Base-by-base conservation (phyloP, 306 rosid genomes). In the Pueraria montana region DNA sequence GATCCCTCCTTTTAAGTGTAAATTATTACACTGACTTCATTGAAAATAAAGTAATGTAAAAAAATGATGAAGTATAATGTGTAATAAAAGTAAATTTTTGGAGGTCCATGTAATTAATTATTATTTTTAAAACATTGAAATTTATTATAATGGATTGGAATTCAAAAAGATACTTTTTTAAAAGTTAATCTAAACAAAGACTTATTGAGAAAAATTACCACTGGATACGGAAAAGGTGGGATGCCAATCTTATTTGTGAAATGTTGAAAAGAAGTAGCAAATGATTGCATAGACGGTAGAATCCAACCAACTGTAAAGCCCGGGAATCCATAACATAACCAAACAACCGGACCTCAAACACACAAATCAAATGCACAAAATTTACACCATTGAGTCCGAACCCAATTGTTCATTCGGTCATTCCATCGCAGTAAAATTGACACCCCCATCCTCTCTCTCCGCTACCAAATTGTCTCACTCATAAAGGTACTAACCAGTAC, bases 391-490 rank as follows among this genome's bases (percentile, higher is more conserved):
- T 82, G 85, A 84, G 87, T 85, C 92, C 87, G 86, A 82, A 63
- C 0, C 42, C 16, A 30, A 20, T 56, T 56, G 52, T 46, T 12
- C 86, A 77, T 66, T 69, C 68, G n/a, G n/a, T n/a, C 76, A 68
- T 76, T 77, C 75, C 69, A 61, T 58, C 63, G 69, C 83, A 58
- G 72, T 80, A 88, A 79, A 79, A 56, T 78, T 71, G 74, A 74
- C 55, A 1, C 75, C 23, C 78, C 86, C 63, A 42, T 27, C 32
- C 43, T 8, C 43, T 38, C 43, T 38, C 38, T 58, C 82, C 74
- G 61, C 81, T 48, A 84, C 86, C 79, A 78, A 85, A 75, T 85
- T 82, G 83, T 82, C 85, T 82, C 84, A 42, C 83, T 87, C 82
- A 73, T 72, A 72, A 84, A 86, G 80, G 66, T 27, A 64, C 80